phyloP scores from a whole-genome alignment of 495 filamentous ascomycete species.

The Emericellopsis terricola region DNA sequence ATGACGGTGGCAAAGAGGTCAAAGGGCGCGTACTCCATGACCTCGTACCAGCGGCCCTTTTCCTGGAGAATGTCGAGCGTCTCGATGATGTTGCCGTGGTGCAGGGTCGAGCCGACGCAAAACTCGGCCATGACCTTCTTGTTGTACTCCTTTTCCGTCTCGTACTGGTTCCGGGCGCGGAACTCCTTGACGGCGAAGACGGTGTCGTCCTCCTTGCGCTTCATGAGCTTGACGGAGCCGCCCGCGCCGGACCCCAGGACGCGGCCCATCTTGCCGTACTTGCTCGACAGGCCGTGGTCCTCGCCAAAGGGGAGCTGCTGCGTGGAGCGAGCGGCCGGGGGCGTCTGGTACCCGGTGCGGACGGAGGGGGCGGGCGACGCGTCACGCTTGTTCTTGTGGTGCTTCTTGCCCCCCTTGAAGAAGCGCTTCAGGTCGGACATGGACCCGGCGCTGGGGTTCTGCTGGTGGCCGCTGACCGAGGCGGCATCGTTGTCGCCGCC shows the following conservation, averaged over 20 bases:
- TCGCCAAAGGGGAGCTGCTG: constrained; percentile 78
- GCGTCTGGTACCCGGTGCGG: constrained; percentile 36
- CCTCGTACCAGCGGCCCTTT: constrained; percentile 90
- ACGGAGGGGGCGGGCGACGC: constrained; percentile 38
- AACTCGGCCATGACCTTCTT: constrained; percentile 99
- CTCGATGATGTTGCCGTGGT: constrained; percentile 97
- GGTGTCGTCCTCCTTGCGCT: constrained; percentile 69
- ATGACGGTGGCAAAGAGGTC: constrained; percentile 98
- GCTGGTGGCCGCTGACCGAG: constrained; percentile 19
- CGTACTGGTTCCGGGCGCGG: constrained; percentile 78
- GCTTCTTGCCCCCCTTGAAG: constrained; percentile 49
- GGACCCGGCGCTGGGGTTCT: constrained; percentile 41
- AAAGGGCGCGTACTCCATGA: constrained; percentile 98
- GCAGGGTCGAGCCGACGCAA: constrained; percentile 90
- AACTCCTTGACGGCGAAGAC: constrained; percentile 99
- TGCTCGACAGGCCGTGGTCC: constrained; percentile 76
- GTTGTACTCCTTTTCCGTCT: constrained; percentile 83
- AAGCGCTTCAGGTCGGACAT: constrained; percentile 93
- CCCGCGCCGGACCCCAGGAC: constrained; percentile 89
- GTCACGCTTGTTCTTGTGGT: constrained; percentile 53
- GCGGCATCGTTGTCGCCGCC: constrained; percentile 29
- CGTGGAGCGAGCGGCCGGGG: constrained; percentile 32
- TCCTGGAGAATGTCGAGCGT: constrained; percentile 95
- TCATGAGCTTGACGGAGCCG: constrained; percentile 88
- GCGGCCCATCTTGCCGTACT: constrained; percentile 89